phyloP scores from a whole-genome alignment of 2,329 filamentous ascomycete genomes.

The Seiridium cupressi region DNA sequence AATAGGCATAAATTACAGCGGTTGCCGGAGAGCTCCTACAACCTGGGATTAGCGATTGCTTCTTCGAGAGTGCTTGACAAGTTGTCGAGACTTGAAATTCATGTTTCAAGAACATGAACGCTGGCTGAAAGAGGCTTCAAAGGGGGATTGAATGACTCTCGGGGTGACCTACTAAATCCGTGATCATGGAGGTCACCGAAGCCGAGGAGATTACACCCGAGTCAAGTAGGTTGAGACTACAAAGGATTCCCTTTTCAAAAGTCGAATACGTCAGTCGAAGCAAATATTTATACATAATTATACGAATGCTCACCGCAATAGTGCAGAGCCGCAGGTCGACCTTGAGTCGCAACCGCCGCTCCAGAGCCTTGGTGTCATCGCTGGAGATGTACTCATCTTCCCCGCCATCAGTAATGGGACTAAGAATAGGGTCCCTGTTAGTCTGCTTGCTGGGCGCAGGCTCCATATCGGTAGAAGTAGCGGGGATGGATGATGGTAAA shows the following conservation, averaged over 20 bases:
- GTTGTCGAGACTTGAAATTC: too few relatives aligned
- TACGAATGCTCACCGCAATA: constrained; percentile 67
- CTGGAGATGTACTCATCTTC: neutral
- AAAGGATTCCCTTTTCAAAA: too few relatives aligned
- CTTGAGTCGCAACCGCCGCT: constrained; percentile 49
- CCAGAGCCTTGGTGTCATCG: constrained; percentile 11
- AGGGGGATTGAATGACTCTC: too few relatives aligned
- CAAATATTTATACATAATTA: neutral
- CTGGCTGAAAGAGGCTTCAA: too few relatives aligned
- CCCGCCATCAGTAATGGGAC: neutral
- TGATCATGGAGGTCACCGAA: constrained; percentile 66
- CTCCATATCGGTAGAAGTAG: neutral
- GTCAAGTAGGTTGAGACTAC: constrained; percentile 62
- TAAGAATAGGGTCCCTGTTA: too few relatives aligned
- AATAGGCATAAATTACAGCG: constrained; percentile 35
- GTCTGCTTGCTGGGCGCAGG: neutral
- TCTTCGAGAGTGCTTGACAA: neutral
- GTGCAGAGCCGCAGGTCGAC: constrained; percentile 67
- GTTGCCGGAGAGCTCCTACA: constrained; percentile 54
- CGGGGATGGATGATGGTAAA: too few relatives aligned
- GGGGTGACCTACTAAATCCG: constrained; percentile 43
- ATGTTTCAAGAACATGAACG: too few relatives aligned
- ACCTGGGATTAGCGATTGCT: too few relatives aligned
- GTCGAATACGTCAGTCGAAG: neutral
- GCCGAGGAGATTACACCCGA: constrained; percentile 68